Evolutionary conservation across 2,329 filamentous ascomycete genomes (phyloP).

Genomic region (Xylariaceae sp.): DNA sequence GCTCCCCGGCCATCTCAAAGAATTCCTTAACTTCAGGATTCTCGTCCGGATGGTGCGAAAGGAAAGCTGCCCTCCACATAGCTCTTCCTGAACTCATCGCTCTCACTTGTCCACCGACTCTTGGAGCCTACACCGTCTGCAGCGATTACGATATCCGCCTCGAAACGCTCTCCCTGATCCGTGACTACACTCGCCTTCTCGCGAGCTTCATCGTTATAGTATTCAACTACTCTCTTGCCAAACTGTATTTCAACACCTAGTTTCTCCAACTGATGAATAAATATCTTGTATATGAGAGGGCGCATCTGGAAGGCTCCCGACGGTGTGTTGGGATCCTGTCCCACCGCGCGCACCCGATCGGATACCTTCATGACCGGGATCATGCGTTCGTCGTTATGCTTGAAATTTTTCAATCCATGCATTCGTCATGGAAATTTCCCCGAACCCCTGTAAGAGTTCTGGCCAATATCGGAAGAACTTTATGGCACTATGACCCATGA

Average conservation of each 20-base stretch:
- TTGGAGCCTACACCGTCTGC: slow-evolving; percentile 55
- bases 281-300: slow-evolving; percentile 61
- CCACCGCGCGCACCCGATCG: slow-evolving; percentile 51
- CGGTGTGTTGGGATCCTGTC: slow-evolving; percentile 51
- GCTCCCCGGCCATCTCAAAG: slow-evolving; percentile 49
- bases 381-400: slow-evolving; percentile 56
- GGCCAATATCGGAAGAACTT: slow-evolving; percentile 62
- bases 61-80: slow-evolving; percentile 52
- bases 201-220: slow-evolving; percentile 52
- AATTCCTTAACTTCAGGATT: slow-evolving; percentile 47
- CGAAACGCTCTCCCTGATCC: slow-evolving; percentile 54
- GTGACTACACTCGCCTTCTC: slow-evolving; percentile 54
- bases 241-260: slow-evolving; percentile 55
- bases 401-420: slow-evolving; percentile 62
- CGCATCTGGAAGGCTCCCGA: slow-evolving; percentile 63
- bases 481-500: slow-evolving; percentile 62
- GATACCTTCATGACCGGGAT: slow-evolving; percentile 55
- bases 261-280: slow-evolving; percentile 54
- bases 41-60: slow-evolving; percentile 47
- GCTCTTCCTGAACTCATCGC: slow-evolving; percentile 51
- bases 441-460: slow-evolving; percentile 56
- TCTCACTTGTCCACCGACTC: slow-evolving; percentile 48
- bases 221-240: slow-evolving; percentile 54
- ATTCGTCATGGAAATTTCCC: slow-evolving; percentile 57
- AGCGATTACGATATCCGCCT: slow-evolving; percentile 54